phyloP scores from a whole-genome alignment of 176 grass and related monocot genomes.

The Tuctoria greenei region DNA sequence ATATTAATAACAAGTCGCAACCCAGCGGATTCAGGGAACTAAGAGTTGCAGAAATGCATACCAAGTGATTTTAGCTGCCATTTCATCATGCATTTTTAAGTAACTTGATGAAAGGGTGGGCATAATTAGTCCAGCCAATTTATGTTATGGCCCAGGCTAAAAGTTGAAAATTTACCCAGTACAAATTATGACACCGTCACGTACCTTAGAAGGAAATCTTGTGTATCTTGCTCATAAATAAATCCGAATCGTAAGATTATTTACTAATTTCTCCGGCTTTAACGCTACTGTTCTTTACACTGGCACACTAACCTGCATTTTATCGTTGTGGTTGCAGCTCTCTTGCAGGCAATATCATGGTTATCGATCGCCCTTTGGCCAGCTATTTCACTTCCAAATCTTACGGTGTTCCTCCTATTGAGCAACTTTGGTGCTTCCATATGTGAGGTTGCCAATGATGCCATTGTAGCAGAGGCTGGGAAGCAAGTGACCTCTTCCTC shows the following conservation, averaged over 20 bases:
- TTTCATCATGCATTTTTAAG: background rate
- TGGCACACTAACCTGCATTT: slow-evolving; percentile 29
- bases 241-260: background rate
- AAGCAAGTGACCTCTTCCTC: slow-evolving; percentile 54
- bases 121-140: background rate
- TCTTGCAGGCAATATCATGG: slow-evolving; percentile 95
- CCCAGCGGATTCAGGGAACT: background rate
- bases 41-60: background rate
- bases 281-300: slow-evolving; percentile 10
- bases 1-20: no score
- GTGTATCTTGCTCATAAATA: background rate
- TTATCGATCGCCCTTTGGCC: slow-evolving; percentile 69
- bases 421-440: slow-evolving; percentile 95
- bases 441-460: slow-evolving; percentile 97
- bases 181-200: background rate
- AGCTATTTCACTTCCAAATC: slow-evolving; percentile 55
- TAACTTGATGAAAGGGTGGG: background rate
- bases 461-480: slow-evolving; percentile 80
- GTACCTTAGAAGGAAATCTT: background rate
- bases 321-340: slow-evolving; percentile 58
- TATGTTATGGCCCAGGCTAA: background rate
- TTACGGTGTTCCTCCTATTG: slow-evolving; percentile 87
- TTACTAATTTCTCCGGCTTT: background rate
- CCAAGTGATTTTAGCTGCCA: background rate
- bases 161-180: background rate